phyloP scores from a whole-genome alignment of 179 eudicot species.

The Spinacia oleracea region DNA sequence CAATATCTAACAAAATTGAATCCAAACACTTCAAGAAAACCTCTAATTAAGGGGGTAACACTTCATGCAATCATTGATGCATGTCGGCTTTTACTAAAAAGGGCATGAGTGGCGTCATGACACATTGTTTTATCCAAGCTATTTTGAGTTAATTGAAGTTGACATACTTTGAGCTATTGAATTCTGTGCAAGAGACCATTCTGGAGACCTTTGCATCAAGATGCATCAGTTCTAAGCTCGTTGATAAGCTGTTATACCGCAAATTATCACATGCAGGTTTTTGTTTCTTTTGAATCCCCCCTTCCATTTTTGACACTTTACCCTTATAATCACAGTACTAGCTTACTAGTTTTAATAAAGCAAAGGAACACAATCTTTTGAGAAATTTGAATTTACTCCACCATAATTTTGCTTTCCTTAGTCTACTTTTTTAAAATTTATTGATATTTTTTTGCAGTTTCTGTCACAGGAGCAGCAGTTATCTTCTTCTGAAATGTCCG shows the following conservation, averaged over 20 bases:
- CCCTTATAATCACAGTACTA: background rate
- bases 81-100: slow-evolving; percentile 53
- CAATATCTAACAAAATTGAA: too few species aligned
- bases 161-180: slow-evolving; percentile 44
- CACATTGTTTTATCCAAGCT: slow-evolving; percentile 44
- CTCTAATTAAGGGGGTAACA: slow-evolving; percentile 55
- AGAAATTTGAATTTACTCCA: background rate
- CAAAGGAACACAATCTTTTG: background rate
- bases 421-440: background rate
- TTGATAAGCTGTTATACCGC: slow-evolving; percentile 44
- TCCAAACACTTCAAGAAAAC: too few species aligned
- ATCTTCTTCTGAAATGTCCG: slow-evolving; percentile 53
- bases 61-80: slow-evolving; percentile 83
- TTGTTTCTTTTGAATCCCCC: background rate
- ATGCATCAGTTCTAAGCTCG: slow-evolving; percentile 40
- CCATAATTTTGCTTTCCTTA: background rate
- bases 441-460: background rate
- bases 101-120: slow-evolving; percentile 52
- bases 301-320: background rate
- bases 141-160: slow-evolving; percentile 33
- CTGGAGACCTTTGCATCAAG: slow-evolving; percentile 36
- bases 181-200: slow-evolving; percentile 44
- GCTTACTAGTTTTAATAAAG: background rate
- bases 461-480: slow-evolving; percentile 56
- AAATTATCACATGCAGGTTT: slow-evolving; percentile 49